Evolutionary conservation across 371 early-diverging fungal genomes (phyloP).

Genomic region (Gilbertella persicaria): DNA sequence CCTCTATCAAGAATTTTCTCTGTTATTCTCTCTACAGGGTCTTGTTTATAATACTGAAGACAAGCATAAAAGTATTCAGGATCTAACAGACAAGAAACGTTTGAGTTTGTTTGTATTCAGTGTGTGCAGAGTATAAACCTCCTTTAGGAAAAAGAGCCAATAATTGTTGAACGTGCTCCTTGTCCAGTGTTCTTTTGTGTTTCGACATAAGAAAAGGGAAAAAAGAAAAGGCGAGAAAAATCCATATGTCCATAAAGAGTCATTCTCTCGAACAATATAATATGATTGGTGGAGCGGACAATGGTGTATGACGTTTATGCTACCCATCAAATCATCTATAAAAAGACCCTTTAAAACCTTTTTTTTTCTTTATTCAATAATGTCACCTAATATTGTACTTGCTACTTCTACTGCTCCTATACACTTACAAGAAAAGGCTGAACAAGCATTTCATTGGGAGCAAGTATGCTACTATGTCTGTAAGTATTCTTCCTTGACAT

Average conservation of each 20-base stretch:
- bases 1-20: constrained; percentile 44
- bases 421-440: constrained; percentile 2
- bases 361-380: background rate
- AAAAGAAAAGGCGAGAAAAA: background rate
- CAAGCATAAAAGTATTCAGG: constrained; percentile 49
- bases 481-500: constrained; percentile 2
- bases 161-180: constrained; percentile 24
- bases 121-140: too few relatives aligned
- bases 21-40: constrained; percentile 45
- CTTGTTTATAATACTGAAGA: constrained; percentile 35
- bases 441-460: constrained; percentile 21
- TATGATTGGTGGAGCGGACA: too few relatives aligned
- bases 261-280: too few relatives aligned
- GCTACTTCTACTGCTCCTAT: constrained; percentile 4
- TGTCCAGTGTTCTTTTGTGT: background rate
- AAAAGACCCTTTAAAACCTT: background rate
- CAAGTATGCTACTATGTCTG: constrained; percentile 26
- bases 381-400: constrained; percentile 16
- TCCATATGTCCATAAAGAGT: too few relatives aligned
- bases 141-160: constrained; percentile 36
- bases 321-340: background rate
- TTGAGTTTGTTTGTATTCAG: too few relatives aligned
- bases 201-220: background rate
- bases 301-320: too few relatives aligned
- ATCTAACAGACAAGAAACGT: constrained; percentile 21